These are phyloP conservation scores for Blepharisma japonicum DNA, from an alignment of 73 alveolate genomes.

Conservation along the genomic window DNA sequence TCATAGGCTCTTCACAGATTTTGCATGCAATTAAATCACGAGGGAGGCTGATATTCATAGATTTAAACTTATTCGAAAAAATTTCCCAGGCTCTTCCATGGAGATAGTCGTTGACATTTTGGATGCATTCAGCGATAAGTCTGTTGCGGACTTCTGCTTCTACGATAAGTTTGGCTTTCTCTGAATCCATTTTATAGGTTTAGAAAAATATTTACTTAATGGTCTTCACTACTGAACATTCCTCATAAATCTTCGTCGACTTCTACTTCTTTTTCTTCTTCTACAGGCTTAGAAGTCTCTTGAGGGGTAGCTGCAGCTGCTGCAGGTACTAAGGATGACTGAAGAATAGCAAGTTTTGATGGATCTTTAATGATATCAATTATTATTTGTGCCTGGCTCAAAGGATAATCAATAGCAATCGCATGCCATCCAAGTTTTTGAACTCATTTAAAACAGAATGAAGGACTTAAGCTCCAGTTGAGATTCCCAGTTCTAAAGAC, in stretches of 20 bases:
- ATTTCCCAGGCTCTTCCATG: no score
- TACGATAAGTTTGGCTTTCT: no score
- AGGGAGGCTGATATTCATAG: background rate
- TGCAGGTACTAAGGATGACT: constrained; percentile 36
- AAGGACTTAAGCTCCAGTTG: constrained; percentile 97
- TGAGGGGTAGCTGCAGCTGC: constrained; percentile 42
- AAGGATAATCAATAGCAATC: constrained; percentile 81
- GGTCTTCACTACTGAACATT: constrained; percentile 84
- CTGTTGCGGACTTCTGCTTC: no score
- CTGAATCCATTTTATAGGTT: no score
- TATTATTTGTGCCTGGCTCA: constrained; percentile 61
- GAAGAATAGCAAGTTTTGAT: constrained; percentile 57
- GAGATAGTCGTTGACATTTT: no score
- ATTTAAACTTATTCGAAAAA: constrained; percentile 1
- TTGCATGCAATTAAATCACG: constrained; percentile 24
- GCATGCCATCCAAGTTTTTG: constrained; percentile 96
- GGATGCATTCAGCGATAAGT: no score
- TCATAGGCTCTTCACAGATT: constrained; percentile 1
- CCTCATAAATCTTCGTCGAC: constrained; percentile 89
- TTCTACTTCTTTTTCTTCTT: constrained; percentile 70
- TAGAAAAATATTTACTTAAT: constrained; percentile 9
- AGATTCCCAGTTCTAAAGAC: constrained; percentile 85
- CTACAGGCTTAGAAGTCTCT: constrained; percentile 49
- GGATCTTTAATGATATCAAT: constrained; percentile 56
- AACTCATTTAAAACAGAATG: constrained; percentile 93